Base-by-base conservation (phyloP, 2,329 filamentous ascomycete species). In the Periconia sp. region DNA sequence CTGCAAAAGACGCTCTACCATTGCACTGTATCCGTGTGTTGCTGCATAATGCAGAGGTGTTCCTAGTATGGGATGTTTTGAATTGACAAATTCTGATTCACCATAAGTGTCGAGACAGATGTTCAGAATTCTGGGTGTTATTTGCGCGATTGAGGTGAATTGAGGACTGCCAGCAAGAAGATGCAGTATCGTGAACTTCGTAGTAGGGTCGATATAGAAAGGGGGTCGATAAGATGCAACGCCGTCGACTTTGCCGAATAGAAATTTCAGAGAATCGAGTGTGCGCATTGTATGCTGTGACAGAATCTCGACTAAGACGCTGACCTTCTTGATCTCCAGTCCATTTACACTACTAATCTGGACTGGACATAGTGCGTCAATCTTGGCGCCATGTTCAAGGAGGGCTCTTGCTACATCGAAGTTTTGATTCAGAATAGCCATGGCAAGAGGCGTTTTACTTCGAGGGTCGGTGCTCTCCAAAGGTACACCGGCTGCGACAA, bases 211-310 rank as follows among this genome's bases (percentile, higher is more conserved):
- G 17, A 37, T 32, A 15, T 25, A 18, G 13, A 46, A 46, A 5
- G 24, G 19, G 17, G 43, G 43, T 23, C 43, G 24, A 31, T 28
- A 12, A 6, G 5, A 19, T 4, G 43, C 21, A 3, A 31, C 22
- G 12, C 32, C 32, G 12, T 26, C 26, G n/a, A 13, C 11, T 29
- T 33, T 32, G 6, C 26, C 26, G 37, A 46, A 46, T 5, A 46
- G 17, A 29, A 46, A 46, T 9, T 41, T 32, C 4, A 46, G 43
- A 3, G 43, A 46, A 30, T 46, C 37, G n/a, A 46, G 15, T 9
- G 36, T 37, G n/a, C 25, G 43, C 32, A 41, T 46, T 2, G 43
- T 46, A 11, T 46, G 43, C 16, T 46, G 31, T 1, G 43, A 36
- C 5, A 46, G 32, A 2, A 46, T 21, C 21, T 46, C 43, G 4